Base-by-base conservation (phyloP, 495 filamentous ascomycete genomes). In the Talaromyces liani region DNA sequence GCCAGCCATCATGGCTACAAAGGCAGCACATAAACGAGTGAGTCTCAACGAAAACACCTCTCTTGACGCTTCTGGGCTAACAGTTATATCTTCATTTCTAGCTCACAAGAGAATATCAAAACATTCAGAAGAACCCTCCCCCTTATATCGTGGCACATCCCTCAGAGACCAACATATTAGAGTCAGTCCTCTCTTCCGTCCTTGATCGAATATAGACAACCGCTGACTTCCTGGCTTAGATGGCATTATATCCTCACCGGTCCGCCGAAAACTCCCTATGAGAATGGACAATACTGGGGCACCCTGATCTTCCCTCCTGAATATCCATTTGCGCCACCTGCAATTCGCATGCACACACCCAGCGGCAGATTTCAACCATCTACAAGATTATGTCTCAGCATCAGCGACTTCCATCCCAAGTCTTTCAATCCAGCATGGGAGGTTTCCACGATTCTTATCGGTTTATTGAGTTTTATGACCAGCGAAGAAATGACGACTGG, bases 341-440 rank as follows among this genome's bases (percentile, higher is more conserved):
- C 95, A 5, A 98, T 98, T 75, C 91, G 93, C 66, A 98, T 98
- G 94, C 94, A 98, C 78, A 98, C 94, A 0, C 94, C 94, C 45
- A 92, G 88, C 27, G 94, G 93, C 65, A 88, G 93, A 72, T 98
- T 98, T 79, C 92, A 96, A 71, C 91, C 92, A 9, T 91, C 87
- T 2, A 92, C 91, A 9, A 87, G 95, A 20, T 87, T 98, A 18
- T 98, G 95, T 68, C 89, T 98, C 61, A 91, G 88, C 72, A 98
- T 98, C 68, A 91, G 86, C 65, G 94, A 98, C 73, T 98, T 98
- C 77, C 94, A 98, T 72, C 94, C 94, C 0, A 92, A 93, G 68
- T 93, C 89, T 45, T 98, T 98, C 82, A 98, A 98, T 71, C 94
- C 94, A 9, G 93, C 94, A n/a, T 98, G 94, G 94, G 92, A 96